A percentile compares a stretch with the other conserved stretches of the same genome.
phyloP scores from a whole-genome alignment of 2,329 filamentous ascomycete genomes.

The Whalleya microplaca region DNA sequence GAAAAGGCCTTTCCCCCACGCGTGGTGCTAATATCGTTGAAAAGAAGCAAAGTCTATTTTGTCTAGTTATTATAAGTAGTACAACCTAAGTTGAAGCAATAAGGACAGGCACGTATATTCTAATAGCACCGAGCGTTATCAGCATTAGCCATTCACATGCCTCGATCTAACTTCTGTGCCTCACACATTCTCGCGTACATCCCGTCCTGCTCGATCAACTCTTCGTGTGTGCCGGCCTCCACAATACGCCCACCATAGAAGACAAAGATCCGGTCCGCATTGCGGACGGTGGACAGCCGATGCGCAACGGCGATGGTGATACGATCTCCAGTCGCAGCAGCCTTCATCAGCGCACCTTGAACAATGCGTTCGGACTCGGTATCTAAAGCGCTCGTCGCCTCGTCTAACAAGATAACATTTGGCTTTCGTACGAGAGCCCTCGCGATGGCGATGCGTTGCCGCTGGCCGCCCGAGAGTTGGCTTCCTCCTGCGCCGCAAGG shows the following conservation, averaged over 20 bases:
- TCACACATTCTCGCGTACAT: slow-evolving; percentile 58
- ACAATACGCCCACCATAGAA: slow-evolving; percentile 57
- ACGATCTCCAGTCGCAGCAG: slow-evolving; percentile 9
- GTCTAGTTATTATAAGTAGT: too few relatives aligned
- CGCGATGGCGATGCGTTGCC: slow-evolving; percentile 50
- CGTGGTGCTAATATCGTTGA: too few relatives aligned
- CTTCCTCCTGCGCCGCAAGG: slow-evolving; percentile 51
- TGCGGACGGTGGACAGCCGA: slow-evolving; percentile 33
- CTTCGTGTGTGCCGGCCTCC: slow-evolving; percentile 57
- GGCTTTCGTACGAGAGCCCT: slow-evolving; percentile 47
- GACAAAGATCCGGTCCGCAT: slow-evolving; percentile 59
- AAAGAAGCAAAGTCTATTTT: too few relatives aligned
- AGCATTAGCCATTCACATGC: not conserved
- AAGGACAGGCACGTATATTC: not conserved
- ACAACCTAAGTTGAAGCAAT: too few relatives aligned
- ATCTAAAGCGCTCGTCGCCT: slow-evolving; percentile 32
- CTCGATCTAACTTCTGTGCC: not conserved
- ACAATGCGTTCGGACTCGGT: slow-evolving; percentile 17
- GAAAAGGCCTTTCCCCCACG: too few relatives aligned
- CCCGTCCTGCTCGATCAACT: slow-evolving; percentile 57
- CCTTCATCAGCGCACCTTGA: slow-evolving; percentile 13
- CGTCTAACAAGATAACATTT: slow-evolving; percentile 47
- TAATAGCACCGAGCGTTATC: not conserved
- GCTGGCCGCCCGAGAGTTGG: slow-evolving; percentile 44
- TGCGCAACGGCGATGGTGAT: slow-evolving; percentile 34